Conservation (phyloP, 2,329 filamentous ascomycete species). For the Alternaria ventricosa region DNA sequence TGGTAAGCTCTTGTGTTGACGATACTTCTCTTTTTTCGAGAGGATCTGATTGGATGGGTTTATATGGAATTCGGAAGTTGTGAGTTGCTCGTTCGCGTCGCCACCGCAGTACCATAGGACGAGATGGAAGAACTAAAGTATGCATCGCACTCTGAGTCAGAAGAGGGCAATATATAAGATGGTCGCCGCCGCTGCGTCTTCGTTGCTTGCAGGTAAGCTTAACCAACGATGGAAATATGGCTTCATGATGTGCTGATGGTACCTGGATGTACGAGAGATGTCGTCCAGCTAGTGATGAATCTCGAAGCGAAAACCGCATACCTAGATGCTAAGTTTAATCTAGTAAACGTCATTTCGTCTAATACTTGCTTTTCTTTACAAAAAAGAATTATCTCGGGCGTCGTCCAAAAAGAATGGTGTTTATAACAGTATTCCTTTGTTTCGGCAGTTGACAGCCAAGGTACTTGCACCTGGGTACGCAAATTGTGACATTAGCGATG, state of each 20-base stretch:
- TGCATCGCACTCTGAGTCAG: too few relatives aligned
- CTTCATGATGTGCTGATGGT: background rate
- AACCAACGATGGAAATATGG: background rate
- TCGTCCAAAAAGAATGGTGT: background rate
- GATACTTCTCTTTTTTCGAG: too few relatives aligned
- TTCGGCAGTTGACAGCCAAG: background rate
- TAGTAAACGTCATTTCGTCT: background rate
- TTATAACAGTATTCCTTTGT: background rate
- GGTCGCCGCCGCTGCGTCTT: too few relatives aligned
- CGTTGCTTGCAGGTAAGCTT: too few relatives aligned
- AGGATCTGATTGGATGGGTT: too few relatives aligned
- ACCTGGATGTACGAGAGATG: background rate
- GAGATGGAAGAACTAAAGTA: too few relatives aligned
- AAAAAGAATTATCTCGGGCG: background rate
- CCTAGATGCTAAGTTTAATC: background rate
- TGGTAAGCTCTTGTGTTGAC: fast-evolving
- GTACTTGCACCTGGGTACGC: background rate
- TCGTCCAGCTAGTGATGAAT: background rate
- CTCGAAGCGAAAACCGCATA: background rate
- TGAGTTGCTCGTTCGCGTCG: too few relatives aligned
- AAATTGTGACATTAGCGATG: background rate
- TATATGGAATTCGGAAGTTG: too few relatives aligned
- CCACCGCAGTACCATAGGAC: too few relatives aligned
- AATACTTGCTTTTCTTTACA: background rate
- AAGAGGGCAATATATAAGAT: too few relatives aligned